These are phyloP conservation scores for Pseudoturritis turrita DNA, from an alignment of 345 rosid species.

Conservation along the genomic window DNA sequence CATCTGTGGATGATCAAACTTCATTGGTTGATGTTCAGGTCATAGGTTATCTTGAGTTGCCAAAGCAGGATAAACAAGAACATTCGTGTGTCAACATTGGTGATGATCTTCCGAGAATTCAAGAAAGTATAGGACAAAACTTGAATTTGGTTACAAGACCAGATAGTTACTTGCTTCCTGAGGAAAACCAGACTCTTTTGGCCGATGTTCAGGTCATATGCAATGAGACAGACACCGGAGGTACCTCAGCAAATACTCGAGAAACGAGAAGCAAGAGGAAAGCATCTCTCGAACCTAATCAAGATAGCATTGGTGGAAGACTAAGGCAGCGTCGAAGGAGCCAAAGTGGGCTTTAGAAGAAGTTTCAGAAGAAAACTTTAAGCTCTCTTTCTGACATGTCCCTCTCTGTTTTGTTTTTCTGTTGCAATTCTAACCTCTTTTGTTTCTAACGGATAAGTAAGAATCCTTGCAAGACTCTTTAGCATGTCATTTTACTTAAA, in stretches of 20 bases:
- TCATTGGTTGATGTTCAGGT: background rate
- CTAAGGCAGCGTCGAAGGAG: constrained; percentile 33
- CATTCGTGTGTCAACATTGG: background rate
- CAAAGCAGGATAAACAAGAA: background rate
- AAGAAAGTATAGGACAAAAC: background rate
- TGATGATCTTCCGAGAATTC: background rate
- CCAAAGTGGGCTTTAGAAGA: constrained; percentile 6
- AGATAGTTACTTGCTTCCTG: background rate
- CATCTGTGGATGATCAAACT: background rate
- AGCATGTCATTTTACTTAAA: background rate
- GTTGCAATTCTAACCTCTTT: background rate
- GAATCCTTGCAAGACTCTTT: background rate
- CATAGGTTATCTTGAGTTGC: background rate
- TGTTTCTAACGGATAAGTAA: background rate
- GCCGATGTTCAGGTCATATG: background rate
- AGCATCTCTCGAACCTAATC: constrained; percentile 24
- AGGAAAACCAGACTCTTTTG: background rate
- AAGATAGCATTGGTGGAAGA: constrained; percentile 44
- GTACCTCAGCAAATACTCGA: background rate
- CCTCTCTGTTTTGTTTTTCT: background rate
- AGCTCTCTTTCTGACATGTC: background rate
- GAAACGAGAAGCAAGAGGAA: constrained; percentile 22
- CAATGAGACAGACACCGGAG: background rate
- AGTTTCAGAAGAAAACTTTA: background rate
- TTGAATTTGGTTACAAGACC: background rate